Evolutionary conservation across 129 eudicot species (phyloP).

Genomic region (Saussurea involucrata): DNA sequence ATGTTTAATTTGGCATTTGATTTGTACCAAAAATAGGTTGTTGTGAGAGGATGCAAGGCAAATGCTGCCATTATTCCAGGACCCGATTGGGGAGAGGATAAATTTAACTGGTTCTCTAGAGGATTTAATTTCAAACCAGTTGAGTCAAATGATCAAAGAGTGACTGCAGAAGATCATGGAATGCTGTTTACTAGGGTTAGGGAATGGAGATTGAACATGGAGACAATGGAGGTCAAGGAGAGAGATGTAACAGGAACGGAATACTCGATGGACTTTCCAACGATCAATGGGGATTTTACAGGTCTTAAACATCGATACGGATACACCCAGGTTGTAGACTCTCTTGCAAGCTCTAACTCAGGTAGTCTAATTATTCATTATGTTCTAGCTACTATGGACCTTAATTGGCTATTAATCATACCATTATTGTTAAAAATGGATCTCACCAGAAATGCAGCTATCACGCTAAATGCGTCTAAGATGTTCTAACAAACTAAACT

Average conservation of each 20-base stretch:
- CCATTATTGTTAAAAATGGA: neutral
- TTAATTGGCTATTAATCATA: too few species aligned
- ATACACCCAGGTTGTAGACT: constrained; percentile 23
- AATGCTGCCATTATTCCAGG: constrained; percentile 21
- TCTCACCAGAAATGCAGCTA: neutral
- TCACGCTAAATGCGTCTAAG: neutral
- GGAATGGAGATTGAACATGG: constrained; percentile 34
- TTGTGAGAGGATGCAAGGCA: constrained; percentile 29
- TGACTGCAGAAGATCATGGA: neutral
- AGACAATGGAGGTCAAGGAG: constrained; percentile 27
- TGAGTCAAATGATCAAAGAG: neutral
- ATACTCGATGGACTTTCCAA: constrained; percentile 29
- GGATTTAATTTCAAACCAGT: constrained; percentile 6
- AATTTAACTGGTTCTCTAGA: constrained; percentile 32
- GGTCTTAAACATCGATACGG: constrained; percentile 27
- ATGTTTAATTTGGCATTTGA: neutral
- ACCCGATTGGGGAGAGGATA: constrained; percentile 29
- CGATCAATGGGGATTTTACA: constrained; percentile 20
- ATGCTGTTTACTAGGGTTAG: constrained; percentile 24
- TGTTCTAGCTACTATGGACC: too few species aligned
- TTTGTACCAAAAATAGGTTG: constrained; percentile 15
- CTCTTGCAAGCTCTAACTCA: constrained; percentile 23
- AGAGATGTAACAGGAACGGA: constrained; percentile 28
- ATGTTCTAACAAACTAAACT: neutral
- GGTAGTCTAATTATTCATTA: constrained; percentile 4